Evolutionary conservation across 345 rosid species (phyloP).

Genomic region (Tarenaya hassleriana): DNA sequence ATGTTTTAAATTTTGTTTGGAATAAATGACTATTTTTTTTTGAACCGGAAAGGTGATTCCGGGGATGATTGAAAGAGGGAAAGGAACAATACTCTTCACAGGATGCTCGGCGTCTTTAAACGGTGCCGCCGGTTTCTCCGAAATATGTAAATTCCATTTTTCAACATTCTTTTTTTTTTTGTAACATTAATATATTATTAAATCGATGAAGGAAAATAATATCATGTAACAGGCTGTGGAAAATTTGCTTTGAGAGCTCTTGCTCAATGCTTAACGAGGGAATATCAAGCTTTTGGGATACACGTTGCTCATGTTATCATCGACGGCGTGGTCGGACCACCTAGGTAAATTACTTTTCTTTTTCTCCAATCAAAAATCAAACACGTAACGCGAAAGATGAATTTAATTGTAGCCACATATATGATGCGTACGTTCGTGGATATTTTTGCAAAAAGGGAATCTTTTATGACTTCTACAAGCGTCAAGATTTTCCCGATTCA

Average conservation of each 20-base stretch:
- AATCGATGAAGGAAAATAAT: too few relatives aligned
- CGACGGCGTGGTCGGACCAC: slow-evolving; percentile 72
- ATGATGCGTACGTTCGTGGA: slow-evolving; percentile 20
- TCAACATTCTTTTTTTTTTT: not conserved
- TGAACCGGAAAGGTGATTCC: slow-evolving; percentile 50
- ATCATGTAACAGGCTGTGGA: slow-evolving; percentile 62
- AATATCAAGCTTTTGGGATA: slow-evolving; percentile 68
- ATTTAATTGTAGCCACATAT: not conserved
- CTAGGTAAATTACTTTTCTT: slow-evolving; percentile 34
- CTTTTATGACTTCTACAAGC: slow-evolving; percentile 28
- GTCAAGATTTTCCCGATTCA: slow-evolving; percentile 27
- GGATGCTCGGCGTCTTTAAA: slow-evolving; percentile 90
- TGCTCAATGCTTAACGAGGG: slow-evolving; percentile 77
- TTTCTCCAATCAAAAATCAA: not conserved
- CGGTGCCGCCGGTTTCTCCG: slow-evolving; percentile 81
- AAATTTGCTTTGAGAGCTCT: slow-evolving; percentile 85
- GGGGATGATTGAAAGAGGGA: slow-evolving; percentile 87
- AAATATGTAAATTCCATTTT: slow-evolving; percentile 47
- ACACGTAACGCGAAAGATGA: not conserved
- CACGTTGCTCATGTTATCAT: slow-evolving; percentile 88
- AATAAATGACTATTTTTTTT: too few relatives aligned
- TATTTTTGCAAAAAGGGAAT: slow-evolving; percentile 14
- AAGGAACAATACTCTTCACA: slow-evolving; percentile 83
- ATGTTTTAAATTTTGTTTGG: not conserved
- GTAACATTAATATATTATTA: not conserved